Conservation (phyloP, 2,329 filamentous ascomycete species). For the Aspergillus hiratsukae region DNA sequence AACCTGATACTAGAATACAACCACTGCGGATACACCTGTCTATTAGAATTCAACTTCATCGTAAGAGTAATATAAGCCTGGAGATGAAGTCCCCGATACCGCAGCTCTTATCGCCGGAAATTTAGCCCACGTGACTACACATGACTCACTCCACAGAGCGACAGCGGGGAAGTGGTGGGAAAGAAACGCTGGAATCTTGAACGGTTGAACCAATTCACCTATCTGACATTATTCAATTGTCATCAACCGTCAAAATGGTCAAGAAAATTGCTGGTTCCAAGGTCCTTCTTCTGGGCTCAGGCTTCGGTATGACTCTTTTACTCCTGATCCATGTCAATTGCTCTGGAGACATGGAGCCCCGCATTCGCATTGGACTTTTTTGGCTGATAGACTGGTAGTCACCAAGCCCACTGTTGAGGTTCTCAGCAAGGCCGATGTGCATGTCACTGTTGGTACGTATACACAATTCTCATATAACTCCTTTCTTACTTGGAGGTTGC, state of each 20-base stretch:
- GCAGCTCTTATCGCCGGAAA: not conserved
- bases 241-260: slow-evolving; percentile 28
- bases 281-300: slow-evolving; percentile 36
- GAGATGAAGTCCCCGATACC: not conserved
- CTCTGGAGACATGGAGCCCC: slow-evolving; percentile 9
- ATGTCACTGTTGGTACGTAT: slow-evolving; percentile 60
- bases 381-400: slow-evolving; percentile 35
- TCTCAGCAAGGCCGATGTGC: slow-evolving; percentile 56
- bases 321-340: not conserved
- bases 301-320: slow-evolving; percentile 28
- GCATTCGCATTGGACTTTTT: slow-evolving; percentile 3
- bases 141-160: slow-evolving; percentile 16
- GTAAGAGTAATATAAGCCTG: not conserved
- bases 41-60: not conserved
- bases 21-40: not conserved
- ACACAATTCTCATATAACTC: not conserved
- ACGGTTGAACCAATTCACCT: slow-evolving; percentile 6
- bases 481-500: not conserved
- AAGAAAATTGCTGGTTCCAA: slow-evolving; percentile 36
- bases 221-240: not conserved
- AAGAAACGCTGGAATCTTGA: not conserved
- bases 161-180: slow-evolving; percentile 9
- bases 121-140: slow-evolving; percentile 19
- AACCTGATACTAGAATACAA: not conserved
- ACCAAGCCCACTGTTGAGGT: slow-evolving; percentile 62